These are phyloP conservation scores for Przewalskia tangutica DNA, from an alignment of 257 asterid species.

Conservation along the genomic window DNA sequence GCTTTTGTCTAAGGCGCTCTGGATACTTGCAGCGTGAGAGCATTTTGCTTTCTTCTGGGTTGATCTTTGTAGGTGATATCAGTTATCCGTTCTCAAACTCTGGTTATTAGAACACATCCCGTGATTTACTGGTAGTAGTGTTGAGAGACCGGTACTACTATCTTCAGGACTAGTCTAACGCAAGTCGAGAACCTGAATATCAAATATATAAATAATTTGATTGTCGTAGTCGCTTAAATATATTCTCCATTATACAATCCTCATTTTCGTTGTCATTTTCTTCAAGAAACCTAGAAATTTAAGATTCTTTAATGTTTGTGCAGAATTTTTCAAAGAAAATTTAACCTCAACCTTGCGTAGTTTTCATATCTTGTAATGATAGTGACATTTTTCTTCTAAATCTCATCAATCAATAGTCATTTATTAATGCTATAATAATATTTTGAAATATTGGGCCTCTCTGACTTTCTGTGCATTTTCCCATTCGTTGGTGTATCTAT, in stretches of 20 bases:
- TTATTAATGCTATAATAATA: neutral
- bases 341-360: neutral
- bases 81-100: too few species aligned
- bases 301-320: neutral
- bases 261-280: neutral
- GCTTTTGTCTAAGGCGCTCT: too few species aligned
- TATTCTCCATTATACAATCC: neutral
- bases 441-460: neutral
- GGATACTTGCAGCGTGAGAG: too few species aligned
- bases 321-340: neutral
- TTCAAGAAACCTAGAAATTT: neutral
- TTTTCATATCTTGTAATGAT: neutral
- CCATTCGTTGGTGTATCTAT: neutral
- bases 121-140: too few species aligned
- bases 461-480: neutral
- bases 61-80: too few species aligned
- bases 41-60: too few species aligned
- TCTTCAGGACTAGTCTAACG: too few species aligned
- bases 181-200: too few species aligned
- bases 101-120: too few species aligned
- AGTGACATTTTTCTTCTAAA: neutral
- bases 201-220: neutral
- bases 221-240: neutral
- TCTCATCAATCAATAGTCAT: neutral
- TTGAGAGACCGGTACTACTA: too few species aligned